Base-by-base conservation (phyloP, 2,329 filamentous ascomycete species). In the Stagonosporopsis vannaccii region DNA sequence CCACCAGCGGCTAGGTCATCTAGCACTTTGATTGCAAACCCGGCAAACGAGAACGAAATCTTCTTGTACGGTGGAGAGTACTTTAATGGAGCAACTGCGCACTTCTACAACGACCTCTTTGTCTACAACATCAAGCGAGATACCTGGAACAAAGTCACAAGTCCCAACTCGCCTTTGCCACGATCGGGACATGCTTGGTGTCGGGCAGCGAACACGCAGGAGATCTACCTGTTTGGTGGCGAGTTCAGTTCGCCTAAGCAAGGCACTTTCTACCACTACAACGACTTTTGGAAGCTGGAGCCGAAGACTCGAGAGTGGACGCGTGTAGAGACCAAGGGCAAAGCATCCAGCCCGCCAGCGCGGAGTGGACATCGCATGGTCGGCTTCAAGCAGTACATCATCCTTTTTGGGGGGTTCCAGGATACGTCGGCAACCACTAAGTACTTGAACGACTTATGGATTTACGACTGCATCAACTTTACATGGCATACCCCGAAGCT, bases 241-340 rank as follows among this genome's bases (percentile, higher is more conserved):
- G 95, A 99, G 78, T 99, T 99, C 76, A 96, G 91, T 55, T 94
- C 90, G 25, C 95, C 95, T 2, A 98, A 97, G 74, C 95, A 98
- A 77, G 95, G 95, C 4, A 98, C 94, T 0, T 99, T 99, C 71
- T 97, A 99, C 76, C 95, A 99, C 77, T 99, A 99, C 80, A 97
- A 96, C 70, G 95, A 98, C 78, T 98, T 99, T 75, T 99, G 95
- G 94, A 85, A 90, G 45, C 84, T 98, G 39, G 93, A 98, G 71
- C 90, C 94, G 0, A 84, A 84, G 8, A 88, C 86, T 7, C 84
- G 92, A 67, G 95, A 99, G 79, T 99, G 95, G 95, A 90, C 87
- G 53, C 90, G 93, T 59, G 82, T 99, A 30, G 95, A 99, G 75
- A 84, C 83, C 2, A 89, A 88, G 79, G 90, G 90, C 56, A 91